Percentiles rank a stretch among this genome's conserved stretches.
Conservation (phyloP, 208 protist species). For the Trypanosoma conorhini region DNA sequence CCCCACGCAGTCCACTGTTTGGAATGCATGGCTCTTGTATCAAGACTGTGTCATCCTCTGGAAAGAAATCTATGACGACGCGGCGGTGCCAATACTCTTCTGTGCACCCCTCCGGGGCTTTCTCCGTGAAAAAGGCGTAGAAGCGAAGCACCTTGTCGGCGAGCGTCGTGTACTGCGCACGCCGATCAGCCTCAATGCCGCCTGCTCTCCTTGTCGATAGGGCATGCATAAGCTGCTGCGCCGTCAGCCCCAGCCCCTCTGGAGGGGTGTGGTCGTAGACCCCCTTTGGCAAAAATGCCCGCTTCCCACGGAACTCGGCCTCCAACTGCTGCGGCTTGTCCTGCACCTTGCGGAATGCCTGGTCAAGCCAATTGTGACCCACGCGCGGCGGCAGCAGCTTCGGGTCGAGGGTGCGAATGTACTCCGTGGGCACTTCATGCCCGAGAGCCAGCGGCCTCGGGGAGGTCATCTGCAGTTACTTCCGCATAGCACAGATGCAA, state of each 20-base stretch:
- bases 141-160: constrained; percentile 96
- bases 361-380: constrained; percentile 90
- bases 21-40: constrained; percentile 91
- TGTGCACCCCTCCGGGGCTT: constrained; percentile 81
- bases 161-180: constrained; percentile 64
- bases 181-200: constrained; percentile 22
- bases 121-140: constrained; percentile 95
- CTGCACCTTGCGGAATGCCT: constrained; percentile 79
- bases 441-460: constrained; percentile 2
- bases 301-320: constrained; percentile 76
- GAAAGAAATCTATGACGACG: constrained; percentile 93
- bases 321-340: constrained; percentile 85
- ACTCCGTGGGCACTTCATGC: constrained; percentile 77
- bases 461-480: constrained; percentile 15
- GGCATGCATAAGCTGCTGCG: constrained; percentile 74
- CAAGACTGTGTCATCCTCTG: constrained; percentile 94
- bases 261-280: constrained; percentile 49
- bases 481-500: constrained; percentile 6
- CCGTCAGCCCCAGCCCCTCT: constrained; percentile 53
- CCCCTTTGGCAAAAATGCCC: constrained; percentile 49
- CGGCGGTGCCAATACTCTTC: constrained; percentile 91
- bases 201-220: constrained; percentile 30
- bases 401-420: constrained; percentile 68
- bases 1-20: constrained; percentile 96
- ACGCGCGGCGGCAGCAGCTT: constrained; percentile 81